Base-by-base conservation (phyloP, 306 rosid species). In the Lathyrus sativus region DNA sequence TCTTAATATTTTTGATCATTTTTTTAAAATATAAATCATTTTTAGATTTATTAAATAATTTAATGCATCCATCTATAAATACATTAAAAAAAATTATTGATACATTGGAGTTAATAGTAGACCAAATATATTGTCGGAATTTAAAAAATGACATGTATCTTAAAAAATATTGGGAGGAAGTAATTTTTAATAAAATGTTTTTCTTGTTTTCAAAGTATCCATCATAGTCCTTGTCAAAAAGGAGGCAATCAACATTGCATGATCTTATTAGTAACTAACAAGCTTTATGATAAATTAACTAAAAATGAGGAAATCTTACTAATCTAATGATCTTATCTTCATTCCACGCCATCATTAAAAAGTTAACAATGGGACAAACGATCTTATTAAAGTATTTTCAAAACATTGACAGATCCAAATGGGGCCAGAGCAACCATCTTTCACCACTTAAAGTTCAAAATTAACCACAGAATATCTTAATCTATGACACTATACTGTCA, bases 171-270 rank as follows among this genome's bases (percentile, higher is more conserved):
- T 6, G 8, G 38, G 38, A 33, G 38, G 2, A 15, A 7, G 1
- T 51, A 66, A 76, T 45, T 50, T 77, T 39, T 66, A 63, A 28
- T 49, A 55, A 64, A 19, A 43, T 68, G 29, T 14, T 64, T 78
- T 74, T 83, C 88, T 81, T 88, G 71, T 31, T n/a, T 39, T 76
- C 71, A 67, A 85, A 88, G 88, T 19, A 60, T 79, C 73, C 79
- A 86, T 84, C 53, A 85, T 82, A 73, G 54, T 80, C 83, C 22
- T 3, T 57, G 33, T 55, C 14, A 50, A 57, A 9, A 29, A 56
- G 73, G 68, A 44, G 66, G 70, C 26, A 43, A 11, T 54, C 50
- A 53, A 60, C 45, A 37, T 28, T 29, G 10, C 65, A 28, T 46
- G 45, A 43, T 33, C 73, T 65, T 11, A 14, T 13, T 69, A 10